Evolutionary conservation across 495 filamentous ascomycete genomes (phyloP), one percentile per base, ranked within the genome.

Genomic region (Penicillium malachiteum): DNA sequence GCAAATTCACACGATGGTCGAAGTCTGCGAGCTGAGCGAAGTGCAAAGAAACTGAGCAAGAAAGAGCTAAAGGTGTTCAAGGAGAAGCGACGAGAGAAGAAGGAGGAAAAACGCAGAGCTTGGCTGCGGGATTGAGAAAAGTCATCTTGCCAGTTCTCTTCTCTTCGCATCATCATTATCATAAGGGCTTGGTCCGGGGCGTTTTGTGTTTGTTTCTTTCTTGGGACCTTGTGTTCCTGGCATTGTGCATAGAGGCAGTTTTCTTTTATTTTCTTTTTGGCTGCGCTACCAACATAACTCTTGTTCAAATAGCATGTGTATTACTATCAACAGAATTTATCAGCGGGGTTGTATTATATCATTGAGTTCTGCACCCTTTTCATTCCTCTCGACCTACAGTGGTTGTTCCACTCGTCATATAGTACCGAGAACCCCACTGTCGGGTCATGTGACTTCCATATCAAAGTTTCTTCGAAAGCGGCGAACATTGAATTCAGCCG

Each of bases 1-100:
- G 95, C 95, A 1, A 97, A 97, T 66, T 85, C 81, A 57, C 94
- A 98, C 60, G 88, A 96, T 64, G 94, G 94, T 7, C 83, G 89
- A 52, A 96, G 91, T 66, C 72, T 98, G 48, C 95, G 93, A 71
- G 94, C 90, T 7, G 94, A 98, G 74, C 78, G 70, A 32, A 85
- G 87, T 40, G 85, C 85, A n/a, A 92, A 91, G 80, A 96, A 92
- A 76, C 76, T 96, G 39, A 89, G 72, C 33, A 95, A 89, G 80
- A 78, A 87, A 56, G 91, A 97, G 69, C 68, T 98, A 61, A 91
- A 90, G 73, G 68, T 76, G 51, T 78, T 92, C 58, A 86, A 83
- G 70, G 85, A 90, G 44, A 92, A 88, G 73, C 78, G 88, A 49
- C 74, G 83, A 38, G 88, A 91, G 58, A 91, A 84, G 79, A 98